phyloP scores from a whole-genome alignment of 2,329 filamentous ascomycete species.

The Dothideomycetes sp. region DNA sequence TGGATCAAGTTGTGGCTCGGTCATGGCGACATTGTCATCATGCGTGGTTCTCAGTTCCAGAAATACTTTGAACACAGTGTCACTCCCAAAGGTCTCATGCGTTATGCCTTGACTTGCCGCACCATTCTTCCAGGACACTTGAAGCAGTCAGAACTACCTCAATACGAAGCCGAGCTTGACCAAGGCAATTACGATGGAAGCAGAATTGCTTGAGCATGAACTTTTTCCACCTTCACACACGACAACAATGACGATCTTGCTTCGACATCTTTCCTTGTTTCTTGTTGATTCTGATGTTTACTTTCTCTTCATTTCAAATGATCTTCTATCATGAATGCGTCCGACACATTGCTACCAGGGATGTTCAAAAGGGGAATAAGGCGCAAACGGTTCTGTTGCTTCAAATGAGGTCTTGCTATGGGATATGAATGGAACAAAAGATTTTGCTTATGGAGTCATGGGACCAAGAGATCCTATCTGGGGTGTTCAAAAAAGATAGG shows the following conservation, averaged over 20 bases:
- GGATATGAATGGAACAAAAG: too few species aligned
- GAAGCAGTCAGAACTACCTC: slow-evolving; percentile 28
- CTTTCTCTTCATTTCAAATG: too few species aligned
- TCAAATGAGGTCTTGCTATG: too few species aligned
- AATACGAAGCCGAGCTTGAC: slow-evolving; percentile 31
- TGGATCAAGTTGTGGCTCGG: slow-evolving; percentile 41
- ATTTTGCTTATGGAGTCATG: too few species aligned
- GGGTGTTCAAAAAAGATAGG: too few species aligned
- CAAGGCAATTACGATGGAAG: slow-evolving; percentile 29
- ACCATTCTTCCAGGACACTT: slow-evolving; percentile 41
- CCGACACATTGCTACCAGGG: too few species aligned
- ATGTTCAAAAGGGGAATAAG: too few species aligned
- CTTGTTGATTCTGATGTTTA: too few species aligned
- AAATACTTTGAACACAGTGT: slow-evolving; percentile 52
- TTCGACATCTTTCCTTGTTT: slow-evolving; percentile 53
- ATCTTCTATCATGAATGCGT: too few species aligned
- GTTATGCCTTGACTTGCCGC: slow-evolving; percentile 50
- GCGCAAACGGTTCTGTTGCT: too few species aligned
- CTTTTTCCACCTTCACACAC: slow-evolving; percentile 47
- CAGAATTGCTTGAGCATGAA: slow-evolving; percentile 10
- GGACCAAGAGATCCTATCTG: too few species aligned
- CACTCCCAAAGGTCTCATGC: slow-evolving; percentile 39
- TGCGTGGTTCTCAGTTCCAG: slow-evolving; percentile 54
- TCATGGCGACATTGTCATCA: slow-evolving; percentile 57
- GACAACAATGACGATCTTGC: slow-evolving; percentile 65